Base-by-base conservation (phyloP, 2,329 filamentous ascomycete species). In the Pestalotiopsis sp. region DNA sequence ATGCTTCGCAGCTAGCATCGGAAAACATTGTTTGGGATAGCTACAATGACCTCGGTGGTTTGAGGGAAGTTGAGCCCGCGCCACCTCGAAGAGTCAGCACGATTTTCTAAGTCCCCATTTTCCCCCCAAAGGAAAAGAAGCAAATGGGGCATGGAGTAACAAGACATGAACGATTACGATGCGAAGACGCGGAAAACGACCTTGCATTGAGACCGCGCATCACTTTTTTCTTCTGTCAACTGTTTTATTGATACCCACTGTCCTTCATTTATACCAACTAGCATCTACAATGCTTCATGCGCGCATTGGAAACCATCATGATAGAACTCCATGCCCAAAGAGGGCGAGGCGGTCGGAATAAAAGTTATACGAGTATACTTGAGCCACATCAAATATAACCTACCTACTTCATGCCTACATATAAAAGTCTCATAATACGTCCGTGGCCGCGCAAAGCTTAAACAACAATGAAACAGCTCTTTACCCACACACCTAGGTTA, bases 1-100 rank as follows among this genome's bases (percentile, higher is more conserved):
- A 65, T 14, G 36, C 17, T 20, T 31, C 27, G 11, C 25, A 27
- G 14, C 23, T 66, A 23, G 74, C 74, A 39, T 72, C 74, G 23
- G 74, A 72, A 38, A 73, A 78, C 68, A 77, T 81, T 3, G 80
- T 80, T 4, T 86, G 83, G 84, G 84, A 83, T 71, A 82, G 85
- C 74, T 86, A 83, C 69, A 77, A 79, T 36, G 82, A 84, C 13
- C 74, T 86, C 4, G 84, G 84, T 41, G 84, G 84, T 0, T 72
- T 85, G 61, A 85, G 80, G 2, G 69, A 74, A 67, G 56, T 67
- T 58, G 81, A 72, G 11, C 20, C 65, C 56, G 31, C 61, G 14
- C 31, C 13, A 31, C 56, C 65, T 27, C 31, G 39, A 38, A 67
- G 65, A 31, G 52, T 38, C 17, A 67, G 65, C 38, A 38, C 41